Evolutionary conservation across 257 asterid genomes (phyloP).

Genomic region (Agastache rugosa): DNA sequence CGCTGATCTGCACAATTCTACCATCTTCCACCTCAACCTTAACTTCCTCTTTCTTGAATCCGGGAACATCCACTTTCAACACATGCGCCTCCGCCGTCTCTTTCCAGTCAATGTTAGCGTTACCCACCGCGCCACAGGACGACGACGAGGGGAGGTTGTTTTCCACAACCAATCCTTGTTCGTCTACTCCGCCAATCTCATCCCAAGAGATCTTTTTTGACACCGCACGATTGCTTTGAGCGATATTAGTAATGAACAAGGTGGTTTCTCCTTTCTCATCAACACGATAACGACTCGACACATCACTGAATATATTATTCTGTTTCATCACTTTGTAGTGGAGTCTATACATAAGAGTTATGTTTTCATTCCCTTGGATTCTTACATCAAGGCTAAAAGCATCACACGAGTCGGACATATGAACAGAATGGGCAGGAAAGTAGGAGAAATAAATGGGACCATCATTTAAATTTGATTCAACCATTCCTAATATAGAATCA

Average conservation of each 20-base stretch:
- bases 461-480: not conserved
- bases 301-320: no score
- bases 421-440: not conserved
- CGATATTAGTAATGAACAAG: not conserved
- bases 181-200: no score
- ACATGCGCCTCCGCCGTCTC: conserved; percentile 16
- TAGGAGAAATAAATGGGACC: not conserved
- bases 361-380: no score
- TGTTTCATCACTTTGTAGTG: not conserved
- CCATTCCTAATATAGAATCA: not conserved
- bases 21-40: conserved; percentile 6
- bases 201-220: not conserved
- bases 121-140: not conserved
- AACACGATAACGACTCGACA: not conserved
- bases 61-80: conserved; percentile 18
- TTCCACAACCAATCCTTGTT: no score
- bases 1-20: conserved; percentile 30
- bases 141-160: no score
- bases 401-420: not conserved
- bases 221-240: not conserved
- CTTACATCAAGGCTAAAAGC: no score
- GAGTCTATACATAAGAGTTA: not conserved
- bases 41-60: not conserved
- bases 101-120: not conserved
- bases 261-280: not conserved